phyloP scores from a whole-genome alignment of 257 asterid species.

The Scutellaria minor region DNA sequence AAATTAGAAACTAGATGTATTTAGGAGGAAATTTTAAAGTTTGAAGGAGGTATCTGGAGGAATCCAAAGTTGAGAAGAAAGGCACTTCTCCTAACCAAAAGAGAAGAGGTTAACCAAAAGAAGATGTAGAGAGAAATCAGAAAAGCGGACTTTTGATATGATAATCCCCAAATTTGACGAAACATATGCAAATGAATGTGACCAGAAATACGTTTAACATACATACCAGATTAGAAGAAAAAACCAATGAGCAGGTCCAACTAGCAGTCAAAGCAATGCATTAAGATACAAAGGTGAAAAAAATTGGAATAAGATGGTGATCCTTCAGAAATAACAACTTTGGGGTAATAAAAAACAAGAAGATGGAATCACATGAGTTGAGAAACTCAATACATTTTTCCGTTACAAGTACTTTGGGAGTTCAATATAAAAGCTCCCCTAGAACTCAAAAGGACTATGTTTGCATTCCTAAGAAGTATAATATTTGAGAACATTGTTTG shows the following conservation, averaged over 20 bases:
- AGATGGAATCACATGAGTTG: too few relatives aligned
- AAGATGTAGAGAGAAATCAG: not conserved
- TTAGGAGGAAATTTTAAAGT: not conserved
- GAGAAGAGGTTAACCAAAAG: conserved; percentile 2
- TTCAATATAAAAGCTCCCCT: not conserved
- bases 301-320: not conserved
- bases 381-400: not conserved
- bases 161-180: not conserved
- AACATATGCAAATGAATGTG: not conserved
- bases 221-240: not conserved
- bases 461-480: not conserved
- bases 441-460: not conserved
- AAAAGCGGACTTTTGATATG: not conserved
- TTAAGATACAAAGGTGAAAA: not conserved
- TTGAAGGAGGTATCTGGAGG: not conserved
- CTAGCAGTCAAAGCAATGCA: not conserved
- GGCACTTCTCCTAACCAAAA: not conserved
- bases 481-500: not conserved
- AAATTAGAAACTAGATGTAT: not conserved
- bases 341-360: too few relatives aligned
- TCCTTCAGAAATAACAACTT: too few relatives aligned
- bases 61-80: conserved; percentile 3
- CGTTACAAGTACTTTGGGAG: not conserved
- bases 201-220: not conserved
- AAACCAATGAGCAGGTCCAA: not conserved